Base-by-base conservation (phyloP, 2,329 filamentous ascomycete species). In the Penicillium sp. region DNA sequence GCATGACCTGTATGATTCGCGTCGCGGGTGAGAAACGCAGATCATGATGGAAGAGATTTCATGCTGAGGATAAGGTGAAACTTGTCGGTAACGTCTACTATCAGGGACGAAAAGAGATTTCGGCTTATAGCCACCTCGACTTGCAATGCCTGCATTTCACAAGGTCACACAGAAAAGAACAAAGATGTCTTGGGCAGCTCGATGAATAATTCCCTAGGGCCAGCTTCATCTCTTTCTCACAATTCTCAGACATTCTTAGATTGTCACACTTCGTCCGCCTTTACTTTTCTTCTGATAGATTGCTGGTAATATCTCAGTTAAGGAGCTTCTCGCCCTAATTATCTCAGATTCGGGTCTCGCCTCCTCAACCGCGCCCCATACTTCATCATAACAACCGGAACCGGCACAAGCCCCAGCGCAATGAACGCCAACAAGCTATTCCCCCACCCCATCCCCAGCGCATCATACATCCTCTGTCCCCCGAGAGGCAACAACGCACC, bases 381-480 rank as follows among this genome's bases (percentile, higher is more conserved):
- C 15, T 42, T 57, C 25, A 37, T 43, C n/a, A 52, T 51, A 5
- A 62, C 5, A 17, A 62, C 12, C 3, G 83, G 81, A 5, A 82
- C 77, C 0, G 80, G 82, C 37, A 83, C 76, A 55, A 82, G 67
- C 0, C 70, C 78, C n/a, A 84, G 28, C 1, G 78, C 74, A 52
- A 85, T 76, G 54, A 86, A 85, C 0, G 75, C 84, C 7, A 86
- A 67, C 51, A 86, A 55, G 14, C 77, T 81, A 62, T 86, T 87
- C 0, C 86, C 87, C 73, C 86, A 88, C 0, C 86, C 86, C 6
- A 86, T 66, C 0, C 86, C 86, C 1, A 89, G 72, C 3, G 71
- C 76, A 15, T 81, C 74, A 66, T 88, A 89, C 84, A 90, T 87
- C 39, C 73, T 66, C 41, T 83, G 75, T 0, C 83, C 86, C 1